Conservation (phyloP, 2,329 filamentous ascomycete genomes). For the Metarhizium brunneum region DNA sequence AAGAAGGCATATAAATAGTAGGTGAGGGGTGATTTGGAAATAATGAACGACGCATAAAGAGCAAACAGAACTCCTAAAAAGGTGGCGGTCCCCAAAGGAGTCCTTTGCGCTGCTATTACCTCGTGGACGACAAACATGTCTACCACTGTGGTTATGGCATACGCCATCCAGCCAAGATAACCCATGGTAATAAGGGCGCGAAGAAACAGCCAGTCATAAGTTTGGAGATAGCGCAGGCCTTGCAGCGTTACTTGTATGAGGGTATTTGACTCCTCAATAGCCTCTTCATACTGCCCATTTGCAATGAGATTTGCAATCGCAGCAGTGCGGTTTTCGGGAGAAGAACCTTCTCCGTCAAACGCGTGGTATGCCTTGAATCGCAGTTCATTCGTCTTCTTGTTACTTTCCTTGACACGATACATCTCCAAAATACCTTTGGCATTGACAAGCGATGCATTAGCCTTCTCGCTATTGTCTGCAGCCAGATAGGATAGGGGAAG, state of each 20-base stretch:
- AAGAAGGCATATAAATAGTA: constrained; percentile 94
- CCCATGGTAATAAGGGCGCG: constrained; percentile 80
- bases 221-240: constrained; percentile 88
- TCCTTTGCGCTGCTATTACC: constrained; percentile 54
- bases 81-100: constrained; percentile 44
- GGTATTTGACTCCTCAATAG: constrained; percentile 68
- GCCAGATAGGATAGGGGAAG: constrained; percentile 77
- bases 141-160: constrained; percentile 79
- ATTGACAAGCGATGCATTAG: constrained; percentile 76
- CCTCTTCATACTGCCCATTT: constrained; percentile 57
- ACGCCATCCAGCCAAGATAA: constrained; percentile 93
- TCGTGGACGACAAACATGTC: constrained; percentile 79
- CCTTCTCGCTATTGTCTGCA: constrained; percentile 65
- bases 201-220: constrained; percentile 96
- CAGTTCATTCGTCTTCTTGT: constrained; percentile 67
- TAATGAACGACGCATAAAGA: constrained; percentile 69
- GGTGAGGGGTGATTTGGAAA: constrained; percentile 68
- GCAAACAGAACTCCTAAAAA: constrained; percentile 70
- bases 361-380: constrained; percentile 68
- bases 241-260: constrained; percentile 70
- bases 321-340: constrained; percentile 56
- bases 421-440: constrained; percentile 85
- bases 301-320: constrained; percentile 62
- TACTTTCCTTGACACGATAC: constrained; percentile 87
- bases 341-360: constrained; percentile 53